These are phyloP conservation scores for Alternaria incomplexa DNA, from an alignment of 2,329 filamentous ascomycete genomes.

Conservation along the genomic window DNA sequence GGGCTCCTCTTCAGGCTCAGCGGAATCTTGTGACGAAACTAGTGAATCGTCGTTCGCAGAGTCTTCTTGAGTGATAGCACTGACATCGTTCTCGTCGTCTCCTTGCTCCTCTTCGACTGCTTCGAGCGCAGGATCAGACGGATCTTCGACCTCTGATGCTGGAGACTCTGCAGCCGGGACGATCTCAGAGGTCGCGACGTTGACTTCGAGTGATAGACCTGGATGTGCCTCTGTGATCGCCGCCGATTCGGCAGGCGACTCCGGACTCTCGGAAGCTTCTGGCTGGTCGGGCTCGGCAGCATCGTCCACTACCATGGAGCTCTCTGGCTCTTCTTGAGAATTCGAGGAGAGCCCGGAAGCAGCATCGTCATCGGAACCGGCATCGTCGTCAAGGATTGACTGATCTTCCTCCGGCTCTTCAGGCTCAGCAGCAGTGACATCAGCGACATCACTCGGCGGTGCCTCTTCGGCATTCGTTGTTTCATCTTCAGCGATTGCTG, in stretches of 20 bases:
- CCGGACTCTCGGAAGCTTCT: background rate
- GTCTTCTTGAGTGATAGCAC: background rate
- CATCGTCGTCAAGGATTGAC: background rate
- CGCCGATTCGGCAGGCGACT: constrained; percentile 1
- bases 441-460: background rate
- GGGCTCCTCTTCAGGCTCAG: constrained; percentile 4
- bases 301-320: background rate
- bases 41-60: background rate
- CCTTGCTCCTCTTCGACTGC: background rate
- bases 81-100: background rate
- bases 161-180: background rate
- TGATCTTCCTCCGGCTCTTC: background rate
- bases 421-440: background rate
- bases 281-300: background rate
- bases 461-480: background rate
- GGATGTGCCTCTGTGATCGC: background rate
- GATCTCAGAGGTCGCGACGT: constrained; percentile 3
- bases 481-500: constrained; percentile 3
- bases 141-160: background rate
- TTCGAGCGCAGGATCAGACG: background rate
- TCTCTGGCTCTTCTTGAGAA: background rate
- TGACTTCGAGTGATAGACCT: background rate
- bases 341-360: constrained; percentile 1
- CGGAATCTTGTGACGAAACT: constrained; percentile 1
- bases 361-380: background rate